phyloP scores from a whole-genome alignment of 2,329 filamentous ascomycete species.

The Gyromitra esculenta region DNA sequence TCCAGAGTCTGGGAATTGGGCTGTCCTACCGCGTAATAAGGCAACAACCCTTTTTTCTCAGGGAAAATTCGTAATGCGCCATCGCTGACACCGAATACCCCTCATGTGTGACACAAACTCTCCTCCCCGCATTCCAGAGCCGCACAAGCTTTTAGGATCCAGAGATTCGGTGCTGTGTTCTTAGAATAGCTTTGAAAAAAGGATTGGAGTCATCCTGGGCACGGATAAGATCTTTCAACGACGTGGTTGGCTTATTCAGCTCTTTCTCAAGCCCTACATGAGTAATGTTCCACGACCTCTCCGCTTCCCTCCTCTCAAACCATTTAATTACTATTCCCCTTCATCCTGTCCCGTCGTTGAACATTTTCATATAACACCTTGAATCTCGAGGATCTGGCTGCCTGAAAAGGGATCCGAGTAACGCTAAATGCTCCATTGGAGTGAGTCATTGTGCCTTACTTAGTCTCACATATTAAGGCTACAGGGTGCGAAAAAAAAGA shows the following conservation, averaged over 20 bases:
- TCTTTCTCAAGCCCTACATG: not conserved
- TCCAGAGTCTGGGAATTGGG: not conserved
- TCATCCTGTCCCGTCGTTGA: not conserved
- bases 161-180: not conserved
- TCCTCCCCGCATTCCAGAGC: slow-evolving; percentile 2
- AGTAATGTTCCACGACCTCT: not conserved
- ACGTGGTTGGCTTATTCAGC: not conserved
- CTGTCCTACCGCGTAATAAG: not conserved
- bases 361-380: not conserved
- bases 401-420: not conserved
- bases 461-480: too few relatives aligned
- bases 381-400: not conserved
- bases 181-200: not conserved
- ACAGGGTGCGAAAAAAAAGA: too few relatives aligned
- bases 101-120: not conserved
- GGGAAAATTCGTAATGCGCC: not conserved
- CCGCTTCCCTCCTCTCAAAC: not conserved
- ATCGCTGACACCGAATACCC: not conserved
- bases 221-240: not conserved
- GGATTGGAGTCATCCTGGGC: not conserved
- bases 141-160: not conserved
- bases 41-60: not conserved
- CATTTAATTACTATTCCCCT: not conserved
- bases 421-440: too few relatives aligned
- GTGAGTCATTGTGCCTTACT: too few relatives aligned